phyloP scores from a whole-genome alignment of 2,329 filamentous ascomycete genomes.

The Penicillium sclerotiorum region DNA sequence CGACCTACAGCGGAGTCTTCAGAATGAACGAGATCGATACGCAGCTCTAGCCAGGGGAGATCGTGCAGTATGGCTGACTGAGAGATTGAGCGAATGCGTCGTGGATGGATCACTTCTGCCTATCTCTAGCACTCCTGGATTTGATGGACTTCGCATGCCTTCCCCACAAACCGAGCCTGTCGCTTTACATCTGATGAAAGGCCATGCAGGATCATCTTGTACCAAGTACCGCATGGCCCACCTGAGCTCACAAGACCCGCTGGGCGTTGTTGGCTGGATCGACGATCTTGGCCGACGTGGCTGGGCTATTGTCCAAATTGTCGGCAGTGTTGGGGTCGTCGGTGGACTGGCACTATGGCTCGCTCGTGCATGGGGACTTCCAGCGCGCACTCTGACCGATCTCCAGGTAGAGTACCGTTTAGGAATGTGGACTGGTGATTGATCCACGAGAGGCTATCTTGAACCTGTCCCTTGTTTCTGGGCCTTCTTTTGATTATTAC shows the following conservation, averaged over 20 bases:
- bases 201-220: slow-evolving; percentile 25
- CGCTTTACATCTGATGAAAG: slow-evolving; percentile 26
- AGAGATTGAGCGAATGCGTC: slow-evolving; percentile 67
- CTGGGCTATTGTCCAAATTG: slow-evolving; percentile 70
- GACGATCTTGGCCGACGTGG: slow-evolving; percentile 67
- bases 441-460: neutral
- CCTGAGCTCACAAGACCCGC: slow-evolving; percentile 69
- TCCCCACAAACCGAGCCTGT: slow-evolving; percentile 26
- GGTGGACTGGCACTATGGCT: slow-evolving; percentile 72
- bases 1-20: slow-evolving; percentile 74
- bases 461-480: neutral
- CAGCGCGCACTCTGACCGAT: slow-evolving; percentile 34
- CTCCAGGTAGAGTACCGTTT: slow-evolving; percentile 32
- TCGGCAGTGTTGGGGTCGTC: slow-evolving; percentile 73
- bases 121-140: slow-evolving; percentile 44
- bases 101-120: slow-evolving; percentile 65
- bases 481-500: too few relatives aligned
- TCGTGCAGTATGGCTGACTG: slow-evolving; percentile 69
- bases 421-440: slow-evolving; percentile 19
- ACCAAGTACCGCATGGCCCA: slow-evolving; percentile 38
- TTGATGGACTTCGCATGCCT: slow-evolving; percentile 28
- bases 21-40: slow-evolving; percentile 71
- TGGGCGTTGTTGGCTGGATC: slow-evolving; percentile 73
- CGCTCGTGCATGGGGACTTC: slow-evolving; percentile 45
- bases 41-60: slow-evolving; percentile 65